Conservation (phyloP, 768 basidiomycete genomes). For the Boletales sp. region DNA sequence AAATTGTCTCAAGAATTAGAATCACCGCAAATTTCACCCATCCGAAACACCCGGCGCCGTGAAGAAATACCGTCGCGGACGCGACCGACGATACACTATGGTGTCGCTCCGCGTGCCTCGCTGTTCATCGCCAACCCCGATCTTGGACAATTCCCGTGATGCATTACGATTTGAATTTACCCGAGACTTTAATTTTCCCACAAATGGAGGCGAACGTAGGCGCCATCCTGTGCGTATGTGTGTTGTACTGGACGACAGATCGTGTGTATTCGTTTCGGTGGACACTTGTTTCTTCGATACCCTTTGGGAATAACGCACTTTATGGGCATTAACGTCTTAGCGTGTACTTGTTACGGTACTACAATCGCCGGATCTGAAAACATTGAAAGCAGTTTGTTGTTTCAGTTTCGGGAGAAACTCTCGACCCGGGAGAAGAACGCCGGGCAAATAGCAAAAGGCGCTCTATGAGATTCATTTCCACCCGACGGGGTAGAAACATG, state of each 20-base stretch:
- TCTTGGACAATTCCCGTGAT: slow-evolving; percentile 14
- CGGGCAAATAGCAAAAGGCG: background rate
- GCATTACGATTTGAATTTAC: slow-evolving; percentile 1
- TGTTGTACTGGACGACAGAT: background rate
- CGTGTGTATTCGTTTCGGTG: background rate
- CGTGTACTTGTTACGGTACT: background rate
- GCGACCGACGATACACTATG: slow-evolving; percentile 51
- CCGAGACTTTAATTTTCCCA: background rate
- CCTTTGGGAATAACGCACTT: background rate
- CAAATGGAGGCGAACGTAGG: slow-evolving; percentile 1
- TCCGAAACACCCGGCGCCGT: slow-evolving; percentile 39
- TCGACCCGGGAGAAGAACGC: background rate
- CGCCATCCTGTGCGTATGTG: slow-evolving; percentile 6
- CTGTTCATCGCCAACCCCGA: slow-evolving; percentile 73
- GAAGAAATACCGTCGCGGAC: slow-evolving; percentile 42
- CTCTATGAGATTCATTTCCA: background rate
- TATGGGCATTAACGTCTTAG: background rate
- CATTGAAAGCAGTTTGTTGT: background rate
- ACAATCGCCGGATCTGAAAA: background rate
- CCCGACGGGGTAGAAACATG: too few relatives aligned
- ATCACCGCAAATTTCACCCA: slow-evolving; percentile 29
- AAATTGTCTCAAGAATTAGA: slow-evolving; percentile 53
- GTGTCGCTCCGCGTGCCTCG: slow-evolving; percentile 57
- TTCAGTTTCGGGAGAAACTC: background rate
- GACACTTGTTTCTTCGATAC: slow-evolving; percentile 3